Evolutionary conservation across 73 alveolate genomes (phyloP).

Genomic region (Effrenium voratum): DNA sequence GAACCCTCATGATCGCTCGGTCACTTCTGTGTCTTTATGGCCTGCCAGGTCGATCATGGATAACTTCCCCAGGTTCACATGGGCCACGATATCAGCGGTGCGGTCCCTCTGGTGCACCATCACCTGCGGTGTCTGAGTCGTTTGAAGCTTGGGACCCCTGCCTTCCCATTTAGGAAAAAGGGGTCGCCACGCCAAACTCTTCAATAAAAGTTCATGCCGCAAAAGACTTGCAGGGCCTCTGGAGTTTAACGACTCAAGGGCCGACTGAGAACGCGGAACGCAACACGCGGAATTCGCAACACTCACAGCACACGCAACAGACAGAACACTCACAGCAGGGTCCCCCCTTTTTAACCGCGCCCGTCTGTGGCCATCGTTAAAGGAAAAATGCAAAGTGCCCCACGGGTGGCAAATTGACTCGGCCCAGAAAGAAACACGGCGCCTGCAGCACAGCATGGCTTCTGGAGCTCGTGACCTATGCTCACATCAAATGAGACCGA

Average conservation of each 20-base stretch:
- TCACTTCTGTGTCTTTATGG: too few relatives aligned
- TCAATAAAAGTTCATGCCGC: background rate
- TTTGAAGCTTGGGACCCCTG: too few relatives aligned
- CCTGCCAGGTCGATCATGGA: conserved; percentile 98
- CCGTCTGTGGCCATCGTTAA: too few relatives aligned
- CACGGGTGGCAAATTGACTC: too few relatives aligned
- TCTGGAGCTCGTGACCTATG: conserved; percentile 97
- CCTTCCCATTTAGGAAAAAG: too few relatives aligned
- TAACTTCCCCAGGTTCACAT: conserved; percentile 97
- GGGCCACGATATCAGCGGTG: conserved; percentile 87
- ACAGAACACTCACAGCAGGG: background rate
- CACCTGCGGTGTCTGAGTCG: too few relatives aligned
- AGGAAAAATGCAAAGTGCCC: too few relatives aligned
- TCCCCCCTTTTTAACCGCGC: too few relatives aligned
- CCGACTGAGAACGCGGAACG: background rate
- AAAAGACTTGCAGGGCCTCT: background rate
- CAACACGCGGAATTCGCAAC: background rate
- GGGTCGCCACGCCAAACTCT: background rate
- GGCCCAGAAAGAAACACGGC: background rate
- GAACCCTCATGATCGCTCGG: too few relatives aligned
- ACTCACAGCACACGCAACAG: background rate
- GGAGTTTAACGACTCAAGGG: background rate
- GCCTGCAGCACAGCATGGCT: conserved; percentile 98
- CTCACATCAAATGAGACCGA: too few relatives aligned
- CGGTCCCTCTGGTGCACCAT: conserved; percentile 82